These are phyloP conservation scores for Epichloe sp. DNA, from an alignment of 2,329 filamentous ascomycete species.

Conservation along the genomic window DNA sequence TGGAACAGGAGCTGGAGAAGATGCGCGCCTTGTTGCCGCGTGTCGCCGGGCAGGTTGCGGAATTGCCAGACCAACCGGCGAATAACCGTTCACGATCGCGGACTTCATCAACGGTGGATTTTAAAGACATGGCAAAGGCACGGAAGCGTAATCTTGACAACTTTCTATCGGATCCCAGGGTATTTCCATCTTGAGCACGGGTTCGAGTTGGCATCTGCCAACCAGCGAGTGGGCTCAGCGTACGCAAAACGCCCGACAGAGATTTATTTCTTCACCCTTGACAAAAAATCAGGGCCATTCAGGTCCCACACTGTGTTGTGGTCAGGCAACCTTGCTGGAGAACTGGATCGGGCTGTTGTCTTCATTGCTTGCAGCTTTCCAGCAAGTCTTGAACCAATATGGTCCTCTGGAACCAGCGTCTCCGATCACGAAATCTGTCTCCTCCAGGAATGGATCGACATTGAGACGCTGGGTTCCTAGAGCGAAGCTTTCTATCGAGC, in stretches of 20 bases:
- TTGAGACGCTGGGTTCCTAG: constrained; percentile 6
- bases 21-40: constrained; percentile 51
- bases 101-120: constrained; percentile 11
- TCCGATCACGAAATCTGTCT: background rate
- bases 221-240: too few relatives aligned
- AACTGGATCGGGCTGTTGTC: constrained; percentile 11
- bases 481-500: constrained; percentile 11
- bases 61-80: constrained; percentile 17
- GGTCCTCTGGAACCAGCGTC: constrained; percentile 9
- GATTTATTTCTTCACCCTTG: background rate
- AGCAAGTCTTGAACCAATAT: constrained; percentile 18
- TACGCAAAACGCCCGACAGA: background rate
- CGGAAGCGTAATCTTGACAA: constrained; percentile 29
- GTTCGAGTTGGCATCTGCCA: background rate
- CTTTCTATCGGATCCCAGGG: constrained; percentile 21
- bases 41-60: constrained; percentile 39
- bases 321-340: constrained; percentile 12
- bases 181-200: constrained; percentile 10
- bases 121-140: constrained; percentile 24
- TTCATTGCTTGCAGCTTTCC: constrained; percentile 5
- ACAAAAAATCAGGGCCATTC: background rate
- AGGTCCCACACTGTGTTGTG: constrained; percentile 16
- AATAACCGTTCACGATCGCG: background rate
- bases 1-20: constrained; percentile 53
- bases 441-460: constrained; percentile 7